Conservation (phyloP, 2,329 filamentous ascomycete genomes). For the Clonostachys chloroleuca region DNA sequence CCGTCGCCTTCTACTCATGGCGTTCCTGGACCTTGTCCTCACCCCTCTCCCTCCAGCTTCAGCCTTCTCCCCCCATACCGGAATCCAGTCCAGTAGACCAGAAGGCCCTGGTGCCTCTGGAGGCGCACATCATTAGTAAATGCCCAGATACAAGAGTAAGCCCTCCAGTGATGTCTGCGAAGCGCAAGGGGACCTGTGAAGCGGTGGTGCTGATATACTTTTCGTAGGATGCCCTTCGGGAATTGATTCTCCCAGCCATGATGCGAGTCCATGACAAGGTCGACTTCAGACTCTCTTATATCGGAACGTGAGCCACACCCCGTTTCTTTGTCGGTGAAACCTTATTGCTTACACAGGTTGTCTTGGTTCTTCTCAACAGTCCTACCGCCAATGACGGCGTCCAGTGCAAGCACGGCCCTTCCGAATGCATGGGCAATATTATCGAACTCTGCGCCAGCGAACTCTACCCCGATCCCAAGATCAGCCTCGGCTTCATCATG, state of each 20-base stretch:
- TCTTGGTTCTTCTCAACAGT: constrained; percentile 26
- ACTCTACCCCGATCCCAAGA: constrained; percentile 80
- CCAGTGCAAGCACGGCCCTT: constrained; percentile 81
- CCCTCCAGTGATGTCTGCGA: background rate
- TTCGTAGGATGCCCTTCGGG: constrained; percentile 65
- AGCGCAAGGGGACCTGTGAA: background rate
- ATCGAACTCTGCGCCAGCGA: constrained; percentile 85
- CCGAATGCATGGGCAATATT: constrained; percentile 90
- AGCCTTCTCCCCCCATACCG: too few species aligned
- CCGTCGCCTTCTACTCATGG: constrained; percentile 2
- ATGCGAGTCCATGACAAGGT: constrained; percentile 76
- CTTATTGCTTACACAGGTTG: background rate
- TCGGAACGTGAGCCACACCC: constrained; percentile 61
- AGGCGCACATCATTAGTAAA: constrained; percentile 96
- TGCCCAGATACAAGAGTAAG: constrained; percentile 78
- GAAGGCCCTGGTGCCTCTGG: constrained; percentile 59
- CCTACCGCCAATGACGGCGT: constrained; percentile 77
- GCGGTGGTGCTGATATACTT: background rate
- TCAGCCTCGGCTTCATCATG: constrained; percentile 88
- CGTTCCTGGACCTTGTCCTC: background rate
- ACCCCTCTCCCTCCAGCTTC: background rate
- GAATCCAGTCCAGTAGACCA: background rate
- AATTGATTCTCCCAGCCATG: constrained; percentile 85
- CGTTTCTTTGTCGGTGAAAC: background rate
- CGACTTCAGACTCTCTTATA: constrained; percentile 86